Conservation (phyloP, 495 filamentous ascomycete species). For the Cudoniella acicularis region DNA sequence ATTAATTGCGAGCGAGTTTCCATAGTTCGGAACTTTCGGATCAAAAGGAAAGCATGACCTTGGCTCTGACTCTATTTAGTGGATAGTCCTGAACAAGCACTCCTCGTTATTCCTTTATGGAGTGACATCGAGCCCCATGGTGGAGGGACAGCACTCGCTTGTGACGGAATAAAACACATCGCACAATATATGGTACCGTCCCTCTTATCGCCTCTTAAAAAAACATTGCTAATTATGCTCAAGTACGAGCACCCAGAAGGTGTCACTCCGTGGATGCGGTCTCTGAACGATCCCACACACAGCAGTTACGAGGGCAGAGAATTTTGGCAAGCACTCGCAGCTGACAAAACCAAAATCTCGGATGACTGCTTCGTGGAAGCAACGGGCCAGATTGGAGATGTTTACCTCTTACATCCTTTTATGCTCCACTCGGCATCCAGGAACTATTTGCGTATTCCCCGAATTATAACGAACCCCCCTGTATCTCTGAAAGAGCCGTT, state of each 20-base stretch:
- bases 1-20: not conserved
- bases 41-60: not conserved
- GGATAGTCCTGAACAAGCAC: constrained; percentile 67
- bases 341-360: constrained; percentile 22
- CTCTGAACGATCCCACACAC: constrained; percentile 39
- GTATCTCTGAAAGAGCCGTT: constrained; percentile 62
- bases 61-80: constrained; percentile 26
- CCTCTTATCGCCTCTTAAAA: not conserved
- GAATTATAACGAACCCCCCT: constrained; percentile 72
- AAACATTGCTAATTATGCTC: not conserved
- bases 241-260: constrained; percentile 62
- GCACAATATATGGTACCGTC: constrained; percentile 47
- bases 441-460: constrained; percentile 53
- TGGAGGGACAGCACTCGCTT: constrained; percentile 66
- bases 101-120: constrained; percentile 68
- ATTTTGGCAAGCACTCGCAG: constrained; percentile 53
- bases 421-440: constrained; percentile 65
- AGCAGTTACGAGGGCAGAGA: constrained; percentile 37
- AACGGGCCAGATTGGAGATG: constrained; percentile 61
- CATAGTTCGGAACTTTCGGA: not conserved
- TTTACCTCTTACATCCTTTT: constrained; percentile 67
- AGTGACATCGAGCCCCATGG: constrained; percentile 58
- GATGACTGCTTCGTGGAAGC: constrained; percentile 60
- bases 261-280: constrained; percentile 60
- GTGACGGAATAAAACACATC: constrained; percentile 52